Percentiles rank a stretch among this genome's conserved stretches.
Conservation (phyloP, 2,329 filamentous ascomycete species). For the Neonectria faginata region DNA sequence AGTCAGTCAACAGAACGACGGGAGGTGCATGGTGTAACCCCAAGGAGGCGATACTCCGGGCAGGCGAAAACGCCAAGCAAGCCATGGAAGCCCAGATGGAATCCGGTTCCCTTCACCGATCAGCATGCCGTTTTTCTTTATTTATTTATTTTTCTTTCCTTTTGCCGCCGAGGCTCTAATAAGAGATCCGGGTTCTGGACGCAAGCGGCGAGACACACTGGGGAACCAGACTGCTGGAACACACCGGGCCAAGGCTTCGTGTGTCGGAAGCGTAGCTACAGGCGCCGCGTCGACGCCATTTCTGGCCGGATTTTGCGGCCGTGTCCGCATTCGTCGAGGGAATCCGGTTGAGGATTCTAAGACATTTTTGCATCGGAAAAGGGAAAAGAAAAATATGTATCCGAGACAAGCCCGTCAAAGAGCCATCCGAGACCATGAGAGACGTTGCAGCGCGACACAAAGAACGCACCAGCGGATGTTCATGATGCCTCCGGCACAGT, state of each 20-base stretch:
- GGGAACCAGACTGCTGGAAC: slow-evolving; percentile 12
- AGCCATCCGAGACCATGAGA: background rate
- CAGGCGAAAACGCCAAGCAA: slow-evolving; percentile 16
- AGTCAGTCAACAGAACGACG: background rate
- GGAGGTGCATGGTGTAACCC: background rate
- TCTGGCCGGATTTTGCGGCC: slow-evolving; percentile 14
- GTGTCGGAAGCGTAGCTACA: slow-evolving; percentile 1
- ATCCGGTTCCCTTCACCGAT: background rate
- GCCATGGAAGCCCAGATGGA: slow-evolving; percentile 1
- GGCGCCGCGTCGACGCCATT: slow-evolving; percentile 14
- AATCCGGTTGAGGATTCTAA: background rate
- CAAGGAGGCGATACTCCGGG: slow-evolving; percentile 4
- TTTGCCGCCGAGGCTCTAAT: slow-evolving; percentile 11
- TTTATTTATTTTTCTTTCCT: background rate
- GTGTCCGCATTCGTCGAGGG: slow-evolving; percentile 2
- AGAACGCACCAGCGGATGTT: background rate
- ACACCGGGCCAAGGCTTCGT: slow-evolving; percentile 7
- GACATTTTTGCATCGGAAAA: background rate
- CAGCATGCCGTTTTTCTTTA: background rate
- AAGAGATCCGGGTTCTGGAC: background rate
- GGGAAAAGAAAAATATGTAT: background rate
- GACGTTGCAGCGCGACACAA: background rate
- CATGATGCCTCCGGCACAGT: background rate
- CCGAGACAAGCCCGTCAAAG: background rate
- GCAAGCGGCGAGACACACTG: background rate